Evolutionary conservation across 352 stramenopile genomes (phyloP).

Genomic region (Elongisporangium prolatum): DNA sequence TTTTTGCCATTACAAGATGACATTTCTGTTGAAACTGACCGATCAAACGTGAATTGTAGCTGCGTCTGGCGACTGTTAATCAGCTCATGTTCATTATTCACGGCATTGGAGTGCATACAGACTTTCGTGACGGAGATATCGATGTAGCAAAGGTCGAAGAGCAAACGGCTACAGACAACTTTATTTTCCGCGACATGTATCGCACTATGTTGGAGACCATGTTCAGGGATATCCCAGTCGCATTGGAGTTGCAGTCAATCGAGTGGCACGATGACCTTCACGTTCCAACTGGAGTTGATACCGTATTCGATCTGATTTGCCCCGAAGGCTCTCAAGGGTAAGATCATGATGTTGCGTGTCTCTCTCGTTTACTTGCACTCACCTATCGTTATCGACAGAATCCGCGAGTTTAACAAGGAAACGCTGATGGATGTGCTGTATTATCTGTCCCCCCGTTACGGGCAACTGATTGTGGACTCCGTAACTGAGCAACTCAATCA

Average conservation of each 20-base stretch:
- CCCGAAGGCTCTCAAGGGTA: conserved; percentile 71
- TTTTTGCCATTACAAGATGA: background rate
- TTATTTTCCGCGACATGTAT: conserved; percentile 77
- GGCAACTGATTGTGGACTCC: conserved; percentile 89
- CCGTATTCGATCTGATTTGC: conserved; percentile 80
- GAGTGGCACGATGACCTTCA: conserved; percentile 89
- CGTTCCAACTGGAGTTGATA: conserved; percentile 78
- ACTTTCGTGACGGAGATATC: conserved; percentile 82
- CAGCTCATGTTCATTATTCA: conserved; percentile 87
- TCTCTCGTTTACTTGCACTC: background rate
- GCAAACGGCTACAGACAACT: conserved; percentile 71
- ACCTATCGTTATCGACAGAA: conserved; percentile 25
- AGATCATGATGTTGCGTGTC: conserved; percentile 1
- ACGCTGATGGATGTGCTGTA: conserved; percentile 94
- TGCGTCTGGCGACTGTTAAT: conserved; percentile 69
- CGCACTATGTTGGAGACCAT: conserved; percentile 70
- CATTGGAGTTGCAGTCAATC: conserved; percentile 85
- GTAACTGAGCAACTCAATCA: conserved; percentile 86
- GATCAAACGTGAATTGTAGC: conserved; percentile 22
- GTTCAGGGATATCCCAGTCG: conserved; percentile 77
- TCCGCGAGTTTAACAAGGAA: conserved; percentile 92
- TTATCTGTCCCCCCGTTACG: conserved; percentile 88
- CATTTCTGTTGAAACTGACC: background rate
- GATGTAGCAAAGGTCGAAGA: conserved; percentile 75
- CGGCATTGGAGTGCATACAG: conserved; percentile 79